Conservation (phyloP, 768 basidiomycete species). For the Terana coerulea region DNA sequence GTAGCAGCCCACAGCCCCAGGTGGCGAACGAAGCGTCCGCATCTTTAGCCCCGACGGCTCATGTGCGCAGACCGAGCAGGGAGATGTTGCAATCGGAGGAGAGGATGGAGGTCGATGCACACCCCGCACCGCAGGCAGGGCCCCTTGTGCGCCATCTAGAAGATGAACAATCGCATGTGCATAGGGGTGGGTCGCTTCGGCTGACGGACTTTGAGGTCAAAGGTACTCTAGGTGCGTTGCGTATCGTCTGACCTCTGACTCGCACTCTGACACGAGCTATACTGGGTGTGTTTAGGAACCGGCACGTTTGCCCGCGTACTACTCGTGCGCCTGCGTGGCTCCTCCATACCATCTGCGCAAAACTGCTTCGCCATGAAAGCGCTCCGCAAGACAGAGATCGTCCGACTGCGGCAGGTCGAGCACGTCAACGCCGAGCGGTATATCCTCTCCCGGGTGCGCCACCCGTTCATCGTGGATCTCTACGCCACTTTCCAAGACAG, state of each 20-base stretch:
- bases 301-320: constrained; percentile 96
- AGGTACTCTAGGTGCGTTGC: constrained; percentile 62
- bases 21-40: neutral
- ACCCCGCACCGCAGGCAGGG: constrained; percentile 16
- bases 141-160: constrained; percentile 61
- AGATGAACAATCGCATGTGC: constrained; percentile 64
- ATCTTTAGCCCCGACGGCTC: neutral
- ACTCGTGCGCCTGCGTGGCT: constrained; percentile 70
- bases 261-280: neutral
- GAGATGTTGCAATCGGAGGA: constrained; percentile 16
- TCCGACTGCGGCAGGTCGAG: constrained; percentile 90
- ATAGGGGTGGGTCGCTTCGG: constrained; percentile 46
- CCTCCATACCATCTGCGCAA: constrained; percentile 43
- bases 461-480: constrained; percentile 96
- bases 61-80: constrained; percentile 2
- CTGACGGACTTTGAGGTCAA: constrained; percentile 80
- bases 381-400: constrained; percentile 80
- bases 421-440: constrained; percentile 96
- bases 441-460: constrained; percentile 86
- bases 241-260: neutral
- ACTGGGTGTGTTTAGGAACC: too few species aligned
- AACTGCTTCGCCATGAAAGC: constrained; percentile 86
- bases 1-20: neutral
- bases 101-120: constrained; percentile 23
- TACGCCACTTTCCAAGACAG: constrained; percentile 95